phyloP scores from a whole-genome alignment of 2,329 filamentous ascomycete genomes.

The Ophiostoma angusticollis region DNA sequence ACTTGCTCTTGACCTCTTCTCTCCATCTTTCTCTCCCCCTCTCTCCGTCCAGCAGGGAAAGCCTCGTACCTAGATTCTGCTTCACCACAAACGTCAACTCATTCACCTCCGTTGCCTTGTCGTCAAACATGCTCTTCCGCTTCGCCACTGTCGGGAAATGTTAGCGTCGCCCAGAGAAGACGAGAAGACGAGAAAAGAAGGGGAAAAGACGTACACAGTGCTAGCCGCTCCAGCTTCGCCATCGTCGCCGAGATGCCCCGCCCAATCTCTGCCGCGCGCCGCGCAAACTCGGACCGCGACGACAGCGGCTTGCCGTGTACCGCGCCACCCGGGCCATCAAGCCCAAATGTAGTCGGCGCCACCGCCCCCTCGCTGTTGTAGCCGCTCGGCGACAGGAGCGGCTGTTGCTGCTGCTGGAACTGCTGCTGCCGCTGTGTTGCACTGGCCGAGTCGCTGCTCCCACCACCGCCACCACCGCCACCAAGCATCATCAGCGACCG shows the following conservation, averaged over 20 bases:
- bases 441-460: background rate
- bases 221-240: slow-evolving; percentile 87
- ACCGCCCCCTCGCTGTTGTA: slow-evolving; percentile 51
- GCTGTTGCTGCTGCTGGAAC: slow-evolving; percentile 33
- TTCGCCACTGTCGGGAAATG: slow-evolving; percentile 55
- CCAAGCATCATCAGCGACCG: slow-evolving; percentile 9
- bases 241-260: slow-evolving; percentile 84
- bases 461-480: background rate
- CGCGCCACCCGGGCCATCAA: slow-evolving; percentile 37
- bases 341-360: slow-evolving; percentile 47
- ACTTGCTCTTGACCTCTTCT: too few species aligned
- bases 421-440: slow-evolving; percentile 1
- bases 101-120: slow-evolving; percentile 91
- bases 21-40: too few species aligned
- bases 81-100: slow-evolving; percentile 72
- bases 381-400: slow-evolving; percentile 41
- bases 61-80: slow-evolving; percentile 13
- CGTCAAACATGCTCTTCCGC: slow-evolving; percentile 92
- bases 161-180: too few species aligned
- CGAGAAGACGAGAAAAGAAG: background rate
- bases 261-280: slow-evolving; percentile 82
- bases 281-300: slow-evolving; percentile 68
- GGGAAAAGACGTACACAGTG: slow-evolving; percentile 46
- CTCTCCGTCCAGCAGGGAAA: too few species aligned
- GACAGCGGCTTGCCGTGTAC: slow-evolving; percentile 33